Evolutionary conservation across 73 alveolate species (phyloP), one percentile per base, ranked within the genome.

Genomic region (Paramecium pentaurelia): DNA sequence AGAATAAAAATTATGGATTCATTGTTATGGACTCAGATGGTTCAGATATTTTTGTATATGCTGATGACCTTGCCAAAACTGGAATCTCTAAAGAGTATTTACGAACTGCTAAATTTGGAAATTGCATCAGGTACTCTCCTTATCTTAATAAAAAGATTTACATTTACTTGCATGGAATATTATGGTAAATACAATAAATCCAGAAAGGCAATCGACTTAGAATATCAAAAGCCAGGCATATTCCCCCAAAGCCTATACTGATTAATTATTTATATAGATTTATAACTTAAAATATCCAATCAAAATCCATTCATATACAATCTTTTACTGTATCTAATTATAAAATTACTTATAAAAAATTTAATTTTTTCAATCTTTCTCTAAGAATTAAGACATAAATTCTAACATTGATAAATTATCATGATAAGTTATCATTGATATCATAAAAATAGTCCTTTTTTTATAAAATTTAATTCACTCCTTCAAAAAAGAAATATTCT

Each of bases 21-120:
- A 85, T 96, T 54, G 98, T 96, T 9, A 84, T 93, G 36, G 98
- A 96, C 70, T 28, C 92, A 7, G 98, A 96, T 80, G 97, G 97
- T 40, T 94, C 94, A 32, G 98, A 96, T 85, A 95, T 96, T 14
- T 96, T 96, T 71, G 96, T 95, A 64, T 96, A 96, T 73, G 92
- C 60, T 44, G 98, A 96, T 45, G 98, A 96, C 92, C 80, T 96
- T 68, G 93, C 58, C 34, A 85, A 91, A 32, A 88, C 97, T 14
- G 93, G 93, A 20, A 60, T 96, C 36, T 42, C 96, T 16, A 95
- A 91, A 80, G 97, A 96, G 49, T 71, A 71, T 58, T 34, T 89
- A 6, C 71, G 91, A 28, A 45, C 91, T 22, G 91, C 91, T 27
- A 80, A 80, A n/a, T 45, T 80, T 25, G 91, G 91, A 40, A 80